Percentiles rank a stretch among this genome's conserved stretches.
These are phyloP conservation scores for Curvularia sp. DNA, from an alignment of 2,329 filamentous ascomycete genomes.

Conservation along the genomic window DNA sequence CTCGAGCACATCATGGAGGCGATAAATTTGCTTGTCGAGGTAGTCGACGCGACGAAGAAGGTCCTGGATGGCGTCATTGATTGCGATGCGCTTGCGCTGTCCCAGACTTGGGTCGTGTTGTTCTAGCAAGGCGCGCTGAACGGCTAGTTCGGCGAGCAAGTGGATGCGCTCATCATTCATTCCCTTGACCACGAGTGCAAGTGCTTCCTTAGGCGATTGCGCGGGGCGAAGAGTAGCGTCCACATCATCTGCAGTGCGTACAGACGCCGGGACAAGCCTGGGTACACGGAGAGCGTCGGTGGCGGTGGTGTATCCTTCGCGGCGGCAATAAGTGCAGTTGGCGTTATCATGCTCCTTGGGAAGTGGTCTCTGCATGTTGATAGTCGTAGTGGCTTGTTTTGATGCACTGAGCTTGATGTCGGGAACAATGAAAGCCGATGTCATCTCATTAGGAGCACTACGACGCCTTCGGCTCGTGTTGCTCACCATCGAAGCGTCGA, in stretches of 20 bases:
- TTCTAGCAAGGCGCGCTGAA: conserved; percentile 67
- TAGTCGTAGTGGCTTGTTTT: conserved; percentile 32
- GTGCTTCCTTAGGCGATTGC: conserved; percentile 73
- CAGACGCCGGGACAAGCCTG: conserved; percentile 59
- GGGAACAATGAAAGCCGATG: conserved; percentile 69
- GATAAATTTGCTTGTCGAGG: conserved; percentile 82
- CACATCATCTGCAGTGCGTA: conserved; percentile 61
- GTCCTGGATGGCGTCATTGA: conserved; percentile 68
- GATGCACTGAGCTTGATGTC: conserved; percentile 63
- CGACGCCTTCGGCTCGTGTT: conserved; percentile 60
- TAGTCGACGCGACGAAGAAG: conserved; percentile 70
- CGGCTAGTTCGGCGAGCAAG: conserved; percentile 72
- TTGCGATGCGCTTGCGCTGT: conserved; percentile 67
- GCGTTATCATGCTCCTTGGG: conserved; percentile 59
- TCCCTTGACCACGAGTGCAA: conserved; percentile 83
- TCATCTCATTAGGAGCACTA: conserved; percentile 62
- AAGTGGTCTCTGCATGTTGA: conserved; percentile 28
- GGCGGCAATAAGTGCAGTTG: conserved; percentile 65
- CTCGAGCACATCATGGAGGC: conserved; percentile 82
- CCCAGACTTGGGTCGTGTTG: conserved; percentile 67
- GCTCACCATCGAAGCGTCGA: conserved; percentile 56
- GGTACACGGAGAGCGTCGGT: conserved; percentile 53
- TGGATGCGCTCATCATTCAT: conserved; percentile 81
- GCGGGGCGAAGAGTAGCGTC: conserved; percentile 67
- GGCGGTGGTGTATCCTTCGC: conserved; percentile 47